Evolutionary conservation across 768 basidiomycete genomes (phyloP).

Genomic region (Lenzites betulinus): DNA sequence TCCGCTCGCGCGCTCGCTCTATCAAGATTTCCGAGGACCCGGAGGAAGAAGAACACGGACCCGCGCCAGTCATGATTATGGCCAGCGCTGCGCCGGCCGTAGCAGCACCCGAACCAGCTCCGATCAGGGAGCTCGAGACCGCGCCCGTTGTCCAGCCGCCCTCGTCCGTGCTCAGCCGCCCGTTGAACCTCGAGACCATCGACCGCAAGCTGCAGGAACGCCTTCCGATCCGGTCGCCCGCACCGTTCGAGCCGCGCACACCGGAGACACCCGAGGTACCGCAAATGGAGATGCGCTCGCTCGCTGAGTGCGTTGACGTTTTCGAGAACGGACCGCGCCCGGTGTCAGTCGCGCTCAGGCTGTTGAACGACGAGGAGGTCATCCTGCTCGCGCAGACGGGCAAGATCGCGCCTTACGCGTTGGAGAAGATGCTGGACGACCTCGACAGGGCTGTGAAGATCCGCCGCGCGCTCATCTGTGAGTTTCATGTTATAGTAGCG

Average conservation of each 20-base stretch:
- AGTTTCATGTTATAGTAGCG: constrained; percentile 37
- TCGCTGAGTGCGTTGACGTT: constrained; percentile 79
- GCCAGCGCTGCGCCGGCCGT: constrained; percentile 24
- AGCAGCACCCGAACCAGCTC: constrained; percentile 6
- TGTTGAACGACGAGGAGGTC: constrained; percentile 90
- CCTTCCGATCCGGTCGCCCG: constrained; percentile 27
- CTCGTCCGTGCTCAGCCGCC: constrained; percentile 28
- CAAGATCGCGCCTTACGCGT: constrained; percentile 91
- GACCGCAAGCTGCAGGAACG: constrained; percentile 51
- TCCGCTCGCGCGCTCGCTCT: constrained; percentile 27
- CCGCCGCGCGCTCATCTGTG: constrained; percentile 87
- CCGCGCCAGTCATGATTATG: constrained; percentile 18
- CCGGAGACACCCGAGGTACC: constrained; percentile 17
- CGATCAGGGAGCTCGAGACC: constrained; percentile 11
- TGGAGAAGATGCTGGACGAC: constrained; percentile 94
- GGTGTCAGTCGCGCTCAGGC: constrained; percentile 52
- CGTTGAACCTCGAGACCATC: constrained; percentile 59
- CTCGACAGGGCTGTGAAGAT: constrained; percentile 85
- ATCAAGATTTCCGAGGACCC: constrained; percentile 16
- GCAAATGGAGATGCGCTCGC: constrained; percentile 43
- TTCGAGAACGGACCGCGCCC: constrained; percentile 75
- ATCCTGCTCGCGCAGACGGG: constrained; percentile 86
- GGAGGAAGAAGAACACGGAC: constrained; percentile 22
- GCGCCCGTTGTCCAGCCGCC: constrained; percentile 11
- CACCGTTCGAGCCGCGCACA: constrained; percentile 27